These are phyloP conservation scores for Harringtonia lauricola DNA, from an alignment of 2,329 filamentous ascomycete genomes.

Conservation along the genomic window DNA sequence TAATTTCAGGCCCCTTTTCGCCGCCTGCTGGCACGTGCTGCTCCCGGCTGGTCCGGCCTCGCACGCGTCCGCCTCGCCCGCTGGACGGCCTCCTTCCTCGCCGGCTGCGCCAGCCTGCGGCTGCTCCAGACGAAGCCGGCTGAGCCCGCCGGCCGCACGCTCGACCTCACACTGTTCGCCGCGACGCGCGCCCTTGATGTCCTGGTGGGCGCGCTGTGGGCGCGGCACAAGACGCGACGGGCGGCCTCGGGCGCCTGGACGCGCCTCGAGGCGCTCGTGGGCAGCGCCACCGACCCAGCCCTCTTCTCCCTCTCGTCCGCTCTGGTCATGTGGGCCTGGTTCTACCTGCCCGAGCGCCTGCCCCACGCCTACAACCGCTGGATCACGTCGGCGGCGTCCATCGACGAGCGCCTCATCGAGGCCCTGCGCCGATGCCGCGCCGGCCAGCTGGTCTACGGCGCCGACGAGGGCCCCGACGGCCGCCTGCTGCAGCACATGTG, in stretches of 20 bases:
- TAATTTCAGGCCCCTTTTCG: slow-evolving; percentile 18
- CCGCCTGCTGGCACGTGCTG: slow-evolving; percentile 15
- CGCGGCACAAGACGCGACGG: slow-evolving; percentile 20
- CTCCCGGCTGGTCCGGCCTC: slow-evolving; percentile 14
- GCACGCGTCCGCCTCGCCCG: slow-evolving; percentile 35
- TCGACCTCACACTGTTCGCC: slow-evolving; percentile 76
- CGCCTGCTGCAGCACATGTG: slow-evolving; percentile 62
- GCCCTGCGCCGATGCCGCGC: slow-evolving; percentile 57
- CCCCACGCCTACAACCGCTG: slow-evolving; percentile 68
- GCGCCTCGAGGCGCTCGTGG: slow-evolving; percentile 28
- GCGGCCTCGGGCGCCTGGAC: slow-evolving; percentile 35
- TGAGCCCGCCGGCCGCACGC: slow-evolving; percentile 52
- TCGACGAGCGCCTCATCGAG: slow-evolving; percentile 64
- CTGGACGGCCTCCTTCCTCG: slow-evolving; percentile 46
- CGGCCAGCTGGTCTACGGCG: slow-evolving; percentile 58
- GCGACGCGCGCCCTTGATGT: slow-evolving; percentile 62
- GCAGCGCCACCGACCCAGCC: slow-evolving; percentile 47
- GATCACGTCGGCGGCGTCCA: slow-evolving; percentile 66
- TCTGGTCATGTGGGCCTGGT: slow-evolving; percentile 82
- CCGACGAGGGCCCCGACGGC: slow-evolving; percentile 56
- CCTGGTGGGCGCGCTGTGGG: slow-evolving; percentile 47
- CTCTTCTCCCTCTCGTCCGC: slow-evolving; percentile 64
- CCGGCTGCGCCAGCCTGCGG: slow-evolving; percentile 44
- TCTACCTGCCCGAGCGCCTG: slow-evolving; percentile 61
- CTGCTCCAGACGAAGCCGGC: slow-evolving; percentile 34